Evolutionary conservation across 202 grass and related monocot genomes (phyloP).

Genomic region (Musa balbisiana): DNA sequence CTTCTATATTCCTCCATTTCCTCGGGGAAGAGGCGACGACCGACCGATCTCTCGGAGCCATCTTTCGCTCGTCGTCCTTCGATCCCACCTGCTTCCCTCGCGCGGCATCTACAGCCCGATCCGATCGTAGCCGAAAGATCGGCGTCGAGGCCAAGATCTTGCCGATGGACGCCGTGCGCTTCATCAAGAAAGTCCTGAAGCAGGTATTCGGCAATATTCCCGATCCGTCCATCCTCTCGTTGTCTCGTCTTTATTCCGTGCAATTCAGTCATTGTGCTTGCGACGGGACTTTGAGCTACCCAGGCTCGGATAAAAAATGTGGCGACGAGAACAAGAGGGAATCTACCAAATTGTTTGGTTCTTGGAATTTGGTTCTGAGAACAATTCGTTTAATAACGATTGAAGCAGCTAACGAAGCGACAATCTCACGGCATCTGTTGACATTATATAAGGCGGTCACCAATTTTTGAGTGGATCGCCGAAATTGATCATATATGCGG

Average conservation of each 20-base stretch:
- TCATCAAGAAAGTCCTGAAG: slow-evolving; percentile 2
- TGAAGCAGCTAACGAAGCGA: not conserved
- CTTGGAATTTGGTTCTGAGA: not conserved
- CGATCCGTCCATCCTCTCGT: not conserved
- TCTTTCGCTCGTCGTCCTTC: not conserved
- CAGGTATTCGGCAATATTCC: not conserved
- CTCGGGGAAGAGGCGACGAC: not conserved
- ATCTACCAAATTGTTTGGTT: not conserved
- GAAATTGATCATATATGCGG: not conserved
- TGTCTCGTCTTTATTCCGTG: not conserved
- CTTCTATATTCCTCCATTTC: too few species aligned
- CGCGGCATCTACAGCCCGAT: not conserved
- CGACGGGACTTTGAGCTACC: not conserved
- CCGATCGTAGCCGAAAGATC: not conserved
- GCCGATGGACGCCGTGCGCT: not conserved
- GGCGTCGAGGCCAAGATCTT: not conserved
- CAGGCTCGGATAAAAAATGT: not conserved
- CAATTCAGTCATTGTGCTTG: not conserved
- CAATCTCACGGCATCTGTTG: not conserved
- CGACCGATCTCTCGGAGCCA: not conserved
- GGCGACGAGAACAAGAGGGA: not conserved
- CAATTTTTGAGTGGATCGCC: not conserved
- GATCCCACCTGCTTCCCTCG: not conserved
- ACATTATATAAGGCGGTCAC: not conserved
- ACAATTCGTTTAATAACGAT: not conserved